These are phyloP conservation scores for Elaeis oleifera DNA, from an alignment of 202 grass and related monocot species.

Conservation along the genomic window DNA sequence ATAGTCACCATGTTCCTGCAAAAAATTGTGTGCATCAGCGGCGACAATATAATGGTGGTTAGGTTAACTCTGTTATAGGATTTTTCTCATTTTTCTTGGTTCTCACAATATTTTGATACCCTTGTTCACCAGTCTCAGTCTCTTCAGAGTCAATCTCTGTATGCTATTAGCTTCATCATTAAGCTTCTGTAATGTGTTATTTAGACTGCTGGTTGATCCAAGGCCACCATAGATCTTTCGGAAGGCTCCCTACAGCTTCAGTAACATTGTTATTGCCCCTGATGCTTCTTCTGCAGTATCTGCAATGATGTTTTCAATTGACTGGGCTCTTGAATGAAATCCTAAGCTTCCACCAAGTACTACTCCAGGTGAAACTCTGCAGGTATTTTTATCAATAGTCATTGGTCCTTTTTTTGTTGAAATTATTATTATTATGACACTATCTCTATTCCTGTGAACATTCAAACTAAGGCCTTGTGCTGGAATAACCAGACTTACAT, in stretches of 20 bases:
- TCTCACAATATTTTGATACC: slow-evolving; percentile 73
- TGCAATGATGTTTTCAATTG: slow-evolving; percentile 50
- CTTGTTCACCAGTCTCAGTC: slow-evolving; percentile 49
- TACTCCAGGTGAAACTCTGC: slow-evolving; percentile 51
- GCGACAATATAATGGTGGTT: neutral
- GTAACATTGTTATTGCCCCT: slow-evolving; percentile 61
- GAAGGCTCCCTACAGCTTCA: slow-evolving; percentile 43
- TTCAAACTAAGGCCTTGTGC: no score
- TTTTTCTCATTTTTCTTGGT: neutral
- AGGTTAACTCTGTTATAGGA: neutral
- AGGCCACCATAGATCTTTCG: slow-evolving; percentile 45
- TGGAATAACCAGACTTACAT: slow-evolving; percentile 44
- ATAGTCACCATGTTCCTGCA: slow-evolving; percentile 62
- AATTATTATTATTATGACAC: no score
- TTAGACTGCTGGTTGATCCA: slow-evolving; percentile 48
- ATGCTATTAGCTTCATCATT: slow-evolving; percentile 60
- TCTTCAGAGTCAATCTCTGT: slow-evolving; percentile 45
- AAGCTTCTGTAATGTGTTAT: slow-evolving; percentile 46
- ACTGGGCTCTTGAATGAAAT: slow-evolving; percentile 59
- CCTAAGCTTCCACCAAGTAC: slow-evolving; percentile 17
- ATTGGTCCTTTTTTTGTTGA: no score
- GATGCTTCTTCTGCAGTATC: slow-evolving; percentile 51
- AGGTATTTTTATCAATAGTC: no score
- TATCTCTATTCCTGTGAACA: no score
- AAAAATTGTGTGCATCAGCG: slow-evolving; percentile 7